A percentile compares a stretch with the other conserved stretches of the same genome.
phyloP scores from a whole-genome alignment of 2,329 filamentous ascomycete species.

The Myriosclerotinia scirpicola region DNA sequence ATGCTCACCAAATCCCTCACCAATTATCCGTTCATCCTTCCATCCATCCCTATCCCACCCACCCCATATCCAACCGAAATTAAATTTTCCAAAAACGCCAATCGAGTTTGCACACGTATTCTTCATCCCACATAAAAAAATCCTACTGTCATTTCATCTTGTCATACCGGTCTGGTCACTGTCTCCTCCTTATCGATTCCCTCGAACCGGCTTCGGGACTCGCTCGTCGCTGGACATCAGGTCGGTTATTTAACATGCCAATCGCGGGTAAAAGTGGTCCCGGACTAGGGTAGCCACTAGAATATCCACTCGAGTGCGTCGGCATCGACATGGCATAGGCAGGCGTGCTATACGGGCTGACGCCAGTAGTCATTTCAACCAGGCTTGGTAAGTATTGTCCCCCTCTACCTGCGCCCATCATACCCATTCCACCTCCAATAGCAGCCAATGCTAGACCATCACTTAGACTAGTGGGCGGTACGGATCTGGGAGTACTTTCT shows the following conservation, averaged over 20 bases:
- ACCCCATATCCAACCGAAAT: neutral
- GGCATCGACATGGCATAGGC: slow-evolving; percentile 49
- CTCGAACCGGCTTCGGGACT: slow-evolving; percentile 50
- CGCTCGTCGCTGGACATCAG: slow-evolving; percentile 52
- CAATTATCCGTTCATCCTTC: neutral
- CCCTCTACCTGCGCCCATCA: slow-evolving; percentile 35
- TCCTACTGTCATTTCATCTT: neutral
- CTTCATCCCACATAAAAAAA: neutral
- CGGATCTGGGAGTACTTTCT: slow-evolving; percentile 40
- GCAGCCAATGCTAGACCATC: slow-evolving; percentile 41
- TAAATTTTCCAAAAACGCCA: slow-evolving; percentile 11
- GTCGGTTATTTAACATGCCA: slow-evolving; percentile 31
- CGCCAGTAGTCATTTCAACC: slow-evolving; percentile 62
- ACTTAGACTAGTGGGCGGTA: slow-evolving; percentile 43
- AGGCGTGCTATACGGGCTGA: slow-evolving; percentile 60
- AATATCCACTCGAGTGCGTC: slow-evolving; percentile 24
- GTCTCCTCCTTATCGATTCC: slow-evolving; percentile 49
- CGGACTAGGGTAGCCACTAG: slow-evolving; percentile 43
- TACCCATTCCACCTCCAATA: slow-evolving; percentile 35
- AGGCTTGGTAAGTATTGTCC: slow-evolving; percentile 55
- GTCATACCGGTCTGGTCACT: slow-evolving; percentile 31
- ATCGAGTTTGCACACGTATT: slow-evolving; percentile 15
- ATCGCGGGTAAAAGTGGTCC: slow-evolving; percentile 43
- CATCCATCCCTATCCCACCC: neutral
- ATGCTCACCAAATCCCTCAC: too few relatives aligned